Conservation (phyloP, 1,284 basidiomycete species). For the Pseudozyma hubeiensis region DNA sequence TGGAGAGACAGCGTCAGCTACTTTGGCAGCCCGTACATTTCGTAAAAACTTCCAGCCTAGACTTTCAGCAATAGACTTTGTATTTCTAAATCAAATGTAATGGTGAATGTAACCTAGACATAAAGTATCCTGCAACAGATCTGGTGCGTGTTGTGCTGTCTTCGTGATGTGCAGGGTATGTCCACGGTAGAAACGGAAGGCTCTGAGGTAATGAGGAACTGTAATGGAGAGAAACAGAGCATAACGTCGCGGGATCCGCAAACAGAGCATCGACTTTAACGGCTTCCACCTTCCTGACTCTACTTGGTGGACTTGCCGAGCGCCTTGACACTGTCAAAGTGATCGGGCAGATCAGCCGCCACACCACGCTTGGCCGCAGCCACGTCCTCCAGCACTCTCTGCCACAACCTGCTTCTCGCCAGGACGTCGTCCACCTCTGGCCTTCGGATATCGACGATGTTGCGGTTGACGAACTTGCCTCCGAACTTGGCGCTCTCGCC, state of each 20-base stretch:
- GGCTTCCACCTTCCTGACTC: too few species aligned
- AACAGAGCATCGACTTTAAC: too few species aligned
- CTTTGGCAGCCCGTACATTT: constrained; percentile 43
- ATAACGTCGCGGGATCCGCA: too few species aligned
- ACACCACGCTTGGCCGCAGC: constrained; percentile 27
- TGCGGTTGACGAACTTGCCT: constrained; percentile 54
- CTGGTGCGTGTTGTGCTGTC: too few species aligned
- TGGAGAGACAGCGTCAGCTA: constrained; percentile 46
- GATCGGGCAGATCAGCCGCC: constrained; percentile 32
- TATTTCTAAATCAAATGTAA: neutral
- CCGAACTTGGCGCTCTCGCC: constrained; percentile 50
- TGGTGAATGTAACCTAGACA: too few species aligned
- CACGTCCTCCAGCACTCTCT: constrained; percentile 23
- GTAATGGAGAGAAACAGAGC: too few species aligned
- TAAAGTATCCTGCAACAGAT: too few species aligned
- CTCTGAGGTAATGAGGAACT: too few species aligned
- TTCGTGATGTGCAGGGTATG: too few species aligned
- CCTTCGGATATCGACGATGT: constrained; percentile 29
- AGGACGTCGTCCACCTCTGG: constrained; percentile 56
- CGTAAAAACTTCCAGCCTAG: constrained; percentile 10
- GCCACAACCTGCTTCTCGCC: constrained; percentile 21
- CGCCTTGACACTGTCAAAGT: constrained; percentile 31
- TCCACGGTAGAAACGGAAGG: too few species aligned
- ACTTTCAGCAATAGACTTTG: neutral
- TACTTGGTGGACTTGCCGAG: constrained; percentile 14